Evolutionary conservation across 2,329 filamentous ascomycete species (phyloP), one percentile per base, ranked within the genome.

Genomic region (Alternaria sp.): DNA sequence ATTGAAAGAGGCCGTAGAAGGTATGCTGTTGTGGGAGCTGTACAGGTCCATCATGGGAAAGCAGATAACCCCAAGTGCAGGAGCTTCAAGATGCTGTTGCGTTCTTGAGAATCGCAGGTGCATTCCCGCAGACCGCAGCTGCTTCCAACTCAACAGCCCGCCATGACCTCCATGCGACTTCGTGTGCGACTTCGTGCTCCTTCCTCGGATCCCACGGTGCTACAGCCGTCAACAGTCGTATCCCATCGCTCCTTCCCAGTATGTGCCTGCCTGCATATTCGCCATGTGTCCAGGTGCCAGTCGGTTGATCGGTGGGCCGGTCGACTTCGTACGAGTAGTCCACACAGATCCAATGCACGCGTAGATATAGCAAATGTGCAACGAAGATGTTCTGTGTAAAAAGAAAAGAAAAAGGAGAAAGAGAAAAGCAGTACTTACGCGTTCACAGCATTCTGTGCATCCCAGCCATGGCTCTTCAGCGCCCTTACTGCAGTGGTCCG

Each of bases 401-500:
- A 24, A 11, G 4, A 42, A 3, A 34, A 55, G 34, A 42, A 46
- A 54, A 11, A 4, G 42, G 3, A 34, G 54, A 36, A 42, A 46
- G 53, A 52, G 52, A 56, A 57, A 54, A 44, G 31, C 41, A 33
- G 26, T 51, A 81, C 80, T 74, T 78, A 83, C 81, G 74, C 70
- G 66, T 83, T 82, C 26, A 82, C 75, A 31, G 81, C 81, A 14
- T 68, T 69, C 37, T 79, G 69, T 24, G 76, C 66, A 62, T 82
- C 80, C 81, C 81, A 84, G 49, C 73, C 76, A 58, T 79, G 70
- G 59, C 74, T 76, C 68, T 81, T 82, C 42, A 83, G 74, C 54
- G 79, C 54, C 70, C 81, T 65, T 52, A 78, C 73, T 24, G 81
- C 81, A 14, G 76, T 78, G 41, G 72, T 80, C 63, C 78, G 77